A percentile compares a stretch with the other conserved stretches of the same genome.
Conservation (phyloP, 495 filamentous ascomycete genomes). For the Penicillium arizonense region DNA sequence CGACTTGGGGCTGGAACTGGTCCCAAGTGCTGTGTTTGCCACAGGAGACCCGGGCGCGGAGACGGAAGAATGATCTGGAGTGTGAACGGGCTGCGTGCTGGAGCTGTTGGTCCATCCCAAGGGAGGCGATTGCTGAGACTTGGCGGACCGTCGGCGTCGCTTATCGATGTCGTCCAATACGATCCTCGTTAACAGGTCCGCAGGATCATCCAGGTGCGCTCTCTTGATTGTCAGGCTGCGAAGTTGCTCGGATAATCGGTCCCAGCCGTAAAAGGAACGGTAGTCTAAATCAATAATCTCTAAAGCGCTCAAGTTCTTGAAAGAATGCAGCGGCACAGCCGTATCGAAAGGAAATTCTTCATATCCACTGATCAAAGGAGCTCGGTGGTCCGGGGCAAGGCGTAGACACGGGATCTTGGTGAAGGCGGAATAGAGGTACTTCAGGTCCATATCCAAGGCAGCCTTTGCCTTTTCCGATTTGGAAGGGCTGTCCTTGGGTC, state of each 20-base stretch:
- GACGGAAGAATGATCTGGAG: constrained; percentile 50
- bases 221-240: constrained; percentile 87
- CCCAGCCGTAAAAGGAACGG: constrained; percentile 96
- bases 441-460: constrained; percentile 78
- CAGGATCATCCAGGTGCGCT: constrained; percentile 82
- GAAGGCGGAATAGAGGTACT: constrained; percentile 96
- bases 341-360: constrained; percentile 99
- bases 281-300: constrained; percentile 96
- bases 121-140: constrained; percentile 74
- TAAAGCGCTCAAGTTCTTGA: constrained; percentile 92
- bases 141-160: constrained; percentile 81
- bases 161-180: constrained; percentile 96
- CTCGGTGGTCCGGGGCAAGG: constrained; percentile 84
- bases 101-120: constrained; percentile 50
- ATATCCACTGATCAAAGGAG: constrained; percentile 83
- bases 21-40: constrained; percentile 42
- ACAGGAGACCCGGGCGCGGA: constrained; percentile 67
- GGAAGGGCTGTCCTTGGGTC: constrained; percentile 68
- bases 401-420: constrained; percentile 95
- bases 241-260: constrained; percentile 85
- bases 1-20: constrained; percentile 45
- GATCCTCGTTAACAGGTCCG: constrained; percentile 85
- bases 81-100: constrained; percentile 54
- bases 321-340: constrained; percentile 89
- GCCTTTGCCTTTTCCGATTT: constrained; percentile 85